These are phyloP conservation scores for Aspergillus calidoustus DNA, from an alignment of 2,329 filamentous ascomycete genomes.

Conservation along the genomic window DNA sequence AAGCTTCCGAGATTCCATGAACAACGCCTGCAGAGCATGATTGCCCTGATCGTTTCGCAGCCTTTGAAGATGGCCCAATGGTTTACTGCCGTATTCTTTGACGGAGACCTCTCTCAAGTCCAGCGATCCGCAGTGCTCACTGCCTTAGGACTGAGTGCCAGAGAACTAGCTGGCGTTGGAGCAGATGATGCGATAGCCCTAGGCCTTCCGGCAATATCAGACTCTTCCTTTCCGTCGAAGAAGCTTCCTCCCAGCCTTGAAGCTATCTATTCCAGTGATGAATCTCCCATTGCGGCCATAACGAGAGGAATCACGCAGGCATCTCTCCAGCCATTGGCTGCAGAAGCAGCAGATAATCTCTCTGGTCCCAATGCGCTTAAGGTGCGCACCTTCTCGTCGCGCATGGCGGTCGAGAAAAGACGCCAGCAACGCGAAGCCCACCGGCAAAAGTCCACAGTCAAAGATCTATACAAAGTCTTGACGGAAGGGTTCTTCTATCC, in stretches of 20 bases:
- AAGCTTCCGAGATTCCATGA: constrained; percentile 79
- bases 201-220: constrained; percentile 37
- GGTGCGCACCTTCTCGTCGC: constrained; percentile 83
- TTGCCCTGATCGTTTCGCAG: constrained; percentile 77
- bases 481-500: constrained; percentile 83
- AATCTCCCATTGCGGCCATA: constrained; percentile 68
- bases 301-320: constrained; percentile 68
- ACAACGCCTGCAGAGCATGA: constrained; percentile 76
- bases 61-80: constrained; percentile 79
- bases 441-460: constrained; percentile 67
- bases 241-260: constrained; percentile 75
- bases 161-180: constrained; percentile 82
- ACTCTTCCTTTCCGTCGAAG: constrained; percentile 75
- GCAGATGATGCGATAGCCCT: constrained; percentile 53
- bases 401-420: constrained; percentile 68
- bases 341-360: constrained; percentile 76
- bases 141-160: constrained; percentile 77
- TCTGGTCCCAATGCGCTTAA: constrained; percentile 85
- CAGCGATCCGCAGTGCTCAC: constrained; percentile 83
- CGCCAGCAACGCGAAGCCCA: constrained; percentile 47
- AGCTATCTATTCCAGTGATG: constrained; percentile 63
- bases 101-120: constrained; percentile 85
- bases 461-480: constrained; percentile 78
- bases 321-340: constrained; percentile 81
- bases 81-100: constrained; percentile 84